Evolutionary conservation across 768 basidiomycete genomes (phyloP).

Genomic region (Psilocybe tampanensis): DNA sequence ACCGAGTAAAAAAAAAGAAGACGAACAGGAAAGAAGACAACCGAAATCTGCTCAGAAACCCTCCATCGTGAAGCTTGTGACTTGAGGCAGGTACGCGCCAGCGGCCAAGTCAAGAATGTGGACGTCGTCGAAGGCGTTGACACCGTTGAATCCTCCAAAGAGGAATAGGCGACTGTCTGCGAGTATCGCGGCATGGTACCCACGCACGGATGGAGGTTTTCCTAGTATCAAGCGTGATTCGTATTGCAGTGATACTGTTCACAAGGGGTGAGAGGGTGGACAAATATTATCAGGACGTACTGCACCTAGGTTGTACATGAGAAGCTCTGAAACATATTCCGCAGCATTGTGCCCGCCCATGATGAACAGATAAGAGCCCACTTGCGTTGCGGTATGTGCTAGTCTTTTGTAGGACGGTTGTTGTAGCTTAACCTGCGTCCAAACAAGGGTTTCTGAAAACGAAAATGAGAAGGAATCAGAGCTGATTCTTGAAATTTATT

Average conservation of each 20-base stretch:
- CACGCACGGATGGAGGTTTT: slow-evolving; percentile 69
- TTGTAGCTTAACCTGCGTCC: slow-evolving; percentile 47
- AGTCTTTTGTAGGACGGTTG: slow-evolving; percentile 57
- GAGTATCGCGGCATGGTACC: slow-evolving; percentile 82
- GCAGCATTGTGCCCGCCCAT: slow-evolving; percentile 86
- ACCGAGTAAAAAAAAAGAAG: background rate
- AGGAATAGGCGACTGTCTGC: slow-evolving; percentile 86
- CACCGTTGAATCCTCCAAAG: slow-evolving; percentile 89
- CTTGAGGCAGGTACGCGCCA: slow-evolving; percentile 87
- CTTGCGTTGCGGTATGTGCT: slow-evolving; percentile 86
- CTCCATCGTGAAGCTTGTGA: slow-evolving; percentile 74
- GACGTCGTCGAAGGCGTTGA: slow-evolving; percentile 83
- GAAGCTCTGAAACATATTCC: slow-evolving; percentile 72
- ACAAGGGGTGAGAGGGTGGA: background rate
- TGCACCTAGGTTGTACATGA: slow-evolving; percentile 92
- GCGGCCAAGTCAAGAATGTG: slow-evolving; percentile 85
- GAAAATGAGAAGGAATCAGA: too few relatives aligned
- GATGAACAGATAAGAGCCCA: slow-evolving; percentile 91
- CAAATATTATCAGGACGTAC: too few relatives aligned
- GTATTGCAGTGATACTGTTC: slow-evolving; percentile 79
- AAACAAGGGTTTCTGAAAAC: slow-evolving; percentile 41
- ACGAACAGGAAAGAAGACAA: background rate
- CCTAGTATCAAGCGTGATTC: slow-evolving; percentile 74
- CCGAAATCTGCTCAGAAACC: background rate
- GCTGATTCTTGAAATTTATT: too few relatives aligned